Evolutionary conservation across 345 rosid species (phyloP).

Genomic region (Gossypium herbaceum): DNA sequence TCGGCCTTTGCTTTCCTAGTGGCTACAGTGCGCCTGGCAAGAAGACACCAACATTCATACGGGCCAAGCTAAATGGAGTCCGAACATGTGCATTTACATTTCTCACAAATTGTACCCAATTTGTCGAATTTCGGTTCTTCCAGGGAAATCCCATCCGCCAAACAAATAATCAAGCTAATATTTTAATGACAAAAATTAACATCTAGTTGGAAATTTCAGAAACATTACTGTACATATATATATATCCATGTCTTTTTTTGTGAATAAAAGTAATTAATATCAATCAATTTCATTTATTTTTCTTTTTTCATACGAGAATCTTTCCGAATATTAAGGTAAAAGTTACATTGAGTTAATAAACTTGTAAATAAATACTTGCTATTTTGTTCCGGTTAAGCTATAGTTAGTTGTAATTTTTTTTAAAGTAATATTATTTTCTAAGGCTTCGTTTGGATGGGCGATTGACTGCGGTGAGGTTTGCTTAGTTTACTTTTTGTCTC

Average conservation of each 20-base stretch:
- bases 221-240: background rate
- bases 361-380: no score
- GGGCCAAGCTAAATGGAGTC: background rate
- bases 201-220: background rate
- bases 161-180: background rate
- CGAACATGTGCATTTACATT: background rate
- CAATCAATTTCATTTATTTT: background rate
- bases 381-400: no score
- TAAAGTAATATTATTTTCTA: no score
- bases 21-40: background rate
- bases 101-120: background rate
- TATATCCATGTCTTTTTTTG: background rate
- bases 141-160: background rate
- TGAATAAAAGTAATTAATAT: background rate
- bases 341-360: no score
- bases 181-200: background rate
- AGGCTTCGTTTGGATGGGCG: no score
- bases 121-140: background rate
- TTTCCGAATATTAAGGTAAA: no score
- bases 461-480: no score
- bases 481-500: no score
- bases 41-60: slow-evolving; percentile 7
- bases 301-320: no score
- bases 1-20: slow-evolving; percentile 11
- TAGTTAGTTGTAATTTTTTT: no score